Evolutionary conservation across 2,329 filamentous ascomycete species (phyloP), one percentile per base, ranked within the genome.

Genomic region (Fusarium sp.): DNA sequence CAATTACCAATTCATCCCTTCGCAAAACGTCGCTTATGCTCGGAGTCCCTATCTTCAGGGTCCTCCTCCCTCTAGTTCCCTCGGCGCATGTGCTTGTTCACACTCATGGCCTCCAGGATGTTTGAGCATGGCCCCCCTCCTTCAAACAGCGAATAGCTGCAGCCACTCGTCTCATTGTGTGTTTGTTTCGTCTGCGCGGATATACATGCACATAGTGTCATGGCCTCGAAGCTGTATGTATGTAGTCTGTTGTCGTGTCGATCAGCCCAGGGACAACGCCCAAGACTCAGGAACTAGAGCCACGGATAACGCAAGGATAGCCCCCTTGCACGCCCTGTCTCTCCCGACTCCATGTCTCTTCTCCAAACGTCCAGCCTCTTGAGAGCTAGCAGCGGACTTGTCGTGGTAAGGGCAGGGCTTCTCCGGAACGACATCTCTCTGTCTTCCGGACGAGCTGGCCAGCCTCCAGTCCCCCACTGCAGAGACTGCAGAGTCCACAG

Each of bases 261-360:
- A 73, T 75, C 69, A 67, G 54, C 57, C 35, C 25, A 69, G 71
- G 47, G 47, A 20, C 59, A 52, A 42, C 33, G 40, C 38, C 47
- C 14, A 36, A 74, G 58, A 47, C 62, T 71, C 25, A 59, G 50
- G 33, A 70, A 62, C 38, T 35, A 25, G 31, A 68, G 58, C 69
- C 60, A 66, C 61, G 42, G 47, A 50, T 56, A 58, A 65, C 69
- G 63, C 58, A 69, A 63, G 60, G 65, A 54, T 56, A 20, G 27
- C 33, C 61, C 56, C 65, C 64, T 63, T 74, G 62, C 66, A 57
- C 59, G 63, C 35, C 18, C 22, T 63, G 59, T 59, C 56, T 72
- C 66, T 73, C 27, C 45, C 38, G 25, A 56, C 45, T 38, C 27
- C 35, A 36, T 61, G 59, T 62, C 67, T 33, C 31, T 63, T 52